Evolutionary conservation across 768 basidiomycete species (phyloP), one percentile per base, ranked within the genome.

Genomic region (Strobilomyces echinocephalus): DNA sequence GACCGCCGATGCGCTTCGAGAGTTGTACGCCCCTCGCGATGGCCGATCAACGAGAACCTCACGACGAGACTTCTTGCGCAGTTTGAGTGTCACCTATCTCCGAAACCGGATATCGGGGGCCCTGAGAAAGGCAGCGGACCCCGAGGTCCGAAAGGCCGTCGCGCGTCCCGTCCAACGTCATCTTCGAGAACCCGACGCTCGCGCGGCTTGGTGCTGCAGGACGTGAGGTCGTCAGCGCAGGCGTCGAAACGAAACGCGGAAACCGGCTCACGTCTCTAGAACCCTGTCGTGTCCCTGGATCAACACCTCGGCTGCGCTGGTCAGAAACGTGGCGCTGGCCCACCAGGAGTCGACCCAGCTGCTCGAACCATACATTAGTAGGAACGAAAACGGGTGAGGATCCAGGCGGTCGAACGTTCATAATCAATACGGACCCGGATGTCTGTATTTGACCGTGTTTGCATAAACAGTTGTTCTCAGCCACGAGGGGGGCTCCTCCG

Each of bases 151-250:
- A n/a, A 60, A 67, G 9, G 58, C 68, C 1, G 8, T 8, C 47
- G 2, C 55, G 62, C 3, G 45, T 79, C 5, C 58, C 66, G 9
- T 55, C 59, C 9, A 64, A 64, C 44, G 54, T 74, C 49, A 69
- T 80, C 4, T 72, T 71, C 38, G 61, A 66, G 20, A 63, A 76
- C 26, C 77, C 79, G 3, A 74, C 74, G 2, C 71, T 78, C 18
- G 66, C 69, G 34, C 62, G 61, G 3, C 65, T 75, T 24, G 66
- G 69, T 44, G 61, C 62, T n/a, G n/a, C n/a, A n/a, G n/a, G n/a
- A n/a, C n/a, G n/a, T n/a, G n/a, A n/a, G n/a, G n/a, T n/a, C n/a
- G n/a, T n/a, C n/a, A n/a, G n/a, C n/a, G n/a, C n/a, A n/a, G n/a
- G n/a, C n/a, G n/a, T n/a, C n/a, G n/a, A n/a, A n/a, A n/a, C n/a